These are phyloP conservation scores for Brasilioporus rufonigricans DNA, from an alignment of 768 basidiomycete species.

Conservation along the genomic window DNA sequence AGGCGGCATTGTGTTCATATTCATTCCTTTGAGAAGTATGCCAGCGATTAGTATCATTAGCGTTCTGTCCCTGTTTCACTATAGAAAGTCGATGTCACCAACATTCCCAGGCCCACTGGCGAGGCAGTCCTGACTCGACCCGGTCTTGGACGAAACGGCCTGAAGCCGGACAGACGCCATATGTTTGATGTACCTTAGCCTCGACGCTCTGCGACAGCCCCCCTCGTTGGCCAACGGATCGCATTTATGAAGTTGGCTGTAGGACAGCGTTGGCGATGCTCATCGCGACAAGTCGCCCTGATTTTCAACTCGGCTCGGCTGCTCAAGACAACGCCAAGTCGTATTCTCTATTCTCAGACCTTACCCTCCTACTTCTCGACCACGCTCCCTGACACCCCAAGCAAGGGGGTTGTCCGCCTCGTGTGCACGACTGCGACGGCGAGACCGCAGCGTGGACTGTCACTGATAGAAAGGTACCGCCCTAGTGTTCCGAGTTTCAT, in stretches of 20 bases:
- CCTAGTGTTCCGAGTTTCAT: not conserved
- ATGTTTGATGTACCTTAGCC: constrained; percentile 11
- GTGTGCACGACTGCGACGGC: not conserved
- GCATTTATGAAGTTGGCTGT: constrained; percentile 17
- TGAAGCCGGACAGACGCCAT: not conserved
- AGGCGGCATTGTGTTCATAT: not conserved
- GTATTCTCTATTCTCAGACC: not conserved
- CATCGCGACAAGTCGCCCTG: constrained; percentile 9
- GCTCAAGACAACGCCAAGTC: constrained; percentile 1
- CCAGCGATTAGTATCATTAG: too few relatives aligned
- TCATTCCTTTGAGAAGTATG: not conserved
- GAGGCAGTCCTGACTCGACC: not conserved
- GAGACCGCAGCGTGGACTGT: constrained; percentile 1
- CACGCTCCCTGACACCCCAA: not conserved
- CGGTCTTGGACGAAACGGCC: constrained; percentile 1
- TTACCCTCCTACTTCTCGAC: not conserved
- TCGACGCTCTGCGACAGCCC: not conserved
- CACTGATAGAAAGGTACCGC: constrained; percentile 14
- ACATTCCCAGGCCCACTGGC: not conserved
- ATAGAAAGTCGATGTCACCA: too few relatives aligned
- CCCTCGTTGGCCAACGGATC: not conserved
- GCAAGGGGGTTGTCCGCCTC: not conserved
- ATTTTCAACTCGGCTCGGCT: constrained; percentile 12
- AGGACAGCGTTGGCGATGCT: constrained; percentile 13
- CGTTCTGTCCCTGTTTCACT: too few relatives aligned